Evolutionary conservation across 1,284 basidiomycete species (phyloP), one percentile per base, ranked within the genome.

Genomic region (Acaromyces ingoldii): DNA sequence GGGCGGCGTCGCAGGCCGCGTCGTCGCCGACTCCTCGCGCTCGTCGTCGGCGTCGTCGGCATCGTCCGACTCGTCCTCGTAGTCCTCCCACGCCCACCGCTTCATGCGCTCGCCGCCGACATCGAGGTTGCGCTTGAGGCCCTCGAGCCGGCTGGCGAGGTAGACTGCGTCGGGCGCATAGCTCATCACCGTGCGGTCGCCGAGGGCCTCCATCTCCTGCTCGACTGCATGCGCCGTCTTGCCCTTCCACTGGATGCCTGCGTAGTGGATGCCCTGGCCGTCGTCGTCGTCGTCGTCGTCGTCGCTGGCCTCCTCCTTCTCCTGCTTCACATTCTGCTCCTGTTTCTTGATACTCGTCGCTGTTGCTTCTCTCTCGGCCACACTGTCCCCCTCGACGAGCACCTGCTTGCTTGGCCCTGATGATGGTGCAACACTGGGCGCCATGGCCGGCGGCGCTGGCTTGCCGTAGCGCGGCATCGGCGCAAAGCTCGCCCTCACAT

Each of bases 221-320:
- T 71, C 68, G 25, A 71, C 66, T 7, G 68, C 68, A 44, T 69
- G 64, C 3, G 62, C 65, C n/a, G 68, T 71, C 55, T 65, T 69
- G 51, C 68, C 68, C 45, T 60, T 71, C 62, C 63, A 71, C 25
- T 56, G 50, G 5, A 57, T 50, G 13, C 65, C 65, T 11, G 52
- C 67, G 19, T 60, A 64, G 13, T 58, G 40, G 3, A 71, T 53
- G 7, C 68, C 64, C 21, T 53, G 51, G 1, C 49, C 51, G 29
- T 53, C 55, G 28, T 52, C 51, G 22, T 59, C 60, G 42, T 38
- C 51, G 29, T 57, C 45, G 17, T 38, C 15, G 26, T 30, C 11
- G 24, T 33, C 31, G 30, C n/a, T 7, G 13, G 11, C 21, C 17
- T 48, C 21, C 15, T 34, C 30, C n/a, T 15, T 17, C 26, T 40